Evolutionary conservation across 73 alveolate species (phyloP).

Genomic region (Durusdinium trenchii): DNA sequence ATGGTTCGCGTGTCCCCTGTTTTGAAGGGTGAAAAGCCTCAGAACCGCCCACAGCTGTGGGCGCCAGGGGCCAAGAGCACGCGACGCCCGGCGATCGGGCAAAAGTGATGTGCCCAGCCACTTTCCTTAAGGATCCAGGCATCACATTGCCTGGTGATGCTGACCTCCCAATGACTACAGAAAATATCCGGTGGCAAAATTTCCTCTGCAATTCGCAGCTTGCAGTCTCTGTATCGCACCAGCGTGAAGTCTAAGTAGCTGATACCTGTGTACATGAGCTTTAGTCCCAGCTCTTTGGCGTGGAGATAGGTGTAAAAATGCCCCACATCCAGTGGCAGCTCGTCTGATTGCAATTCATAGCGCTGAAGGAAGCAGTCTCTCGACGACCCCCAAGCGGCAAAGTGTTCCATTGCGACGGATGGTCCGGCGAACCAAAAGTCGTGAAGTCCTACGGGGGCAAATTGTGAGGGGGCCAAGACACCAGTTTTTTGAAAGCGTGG

Average conservation of each 20-base stretch:
- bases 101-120: slow-evolving; percentile 34
- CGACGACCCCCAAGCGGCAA: slow-evolving; percentile 42
- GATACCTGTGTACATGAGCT: slow-evolving; percentile 25
- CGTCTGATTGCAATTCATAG: slow-evolving; percentile 7
- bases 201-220: neutral
- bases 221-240: slow-evolving; percentile 10
- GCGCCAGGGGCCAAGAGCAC: neutral
- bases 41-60: slow-evolving; percentile 35
- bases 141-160: neutral
- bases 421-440: slow-evolving; percentile 75
- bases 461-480: slow-evolving; percentile 52
- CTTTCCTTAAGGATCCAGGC: slow-evolving; percentile 1
- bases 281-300: slow-evolving; percentile 18
- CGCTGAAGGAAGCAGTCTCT: neutral
- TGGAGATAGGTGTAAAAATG: slow-evolving; percentile 54
- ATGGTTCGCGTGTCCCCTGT: neutral
- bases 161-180: slow-evolving; percentile 70
- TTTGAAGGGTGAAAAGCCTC: neutral
- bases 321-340: slow-evolving; percentile 74
- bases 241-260: slow-evolving; percentile 36
- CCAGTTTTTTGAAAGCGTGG: slow-evolving; percentile 13
- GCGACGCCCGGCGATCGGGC: slow-evolving; percentile 50
- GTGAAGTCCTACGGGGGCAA: slow-evolving; percentile 52
- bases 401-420: slow-evolving; percentile 9
- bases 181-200: neutral